Evolutionary conservation across 2,329 filamentous ascomycete species (phyloP).

Genomic region (Penicillium sp.): DNA sequence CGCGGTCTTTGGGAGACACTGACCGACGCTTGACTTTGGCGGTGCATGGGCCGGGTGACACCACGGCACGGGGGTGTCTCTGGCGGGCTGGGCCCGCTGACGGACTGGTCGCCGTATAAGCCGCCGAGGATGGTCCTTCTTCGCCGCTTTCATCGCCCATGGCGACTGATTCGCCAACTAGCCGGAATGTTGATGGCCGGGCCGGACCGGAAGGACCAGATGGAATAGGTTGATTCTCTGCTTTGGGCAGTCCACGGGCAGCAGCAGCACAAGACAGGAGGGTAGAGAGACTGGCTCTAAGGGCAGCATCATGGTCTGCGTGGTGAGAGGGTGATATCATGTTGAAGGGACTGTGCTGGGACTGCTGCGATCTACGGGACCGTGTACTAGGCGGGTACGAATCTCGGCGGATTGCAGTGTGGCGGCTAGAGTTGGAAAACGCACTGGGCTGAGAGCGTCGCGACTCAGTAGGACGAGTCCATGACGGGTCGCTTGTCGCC

Average conservation of each 20-base stretch:
- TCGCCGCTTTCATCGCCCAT: constrained; percentile 42
- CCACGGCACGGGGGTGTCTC: constrained; percentile 15
- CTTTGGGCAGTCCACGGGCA: constrained; percentile 72
- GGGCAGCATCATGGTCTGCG: constrained; percentile 85
- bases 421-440: constrained; percentile 31
- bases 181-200: constrained; percentile 51
- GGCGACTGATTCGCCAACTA: constrained; percentile 58
- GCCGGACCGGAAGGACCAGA: constrained; percentile 24
- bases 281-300: constrained; percentile 89
- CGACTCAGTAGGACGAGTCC: constrained; percentile 39
- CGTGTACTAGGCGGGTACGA: constrained; percentile 31
- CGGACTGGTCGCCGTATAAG: constrained; percentile 16
- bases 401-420: constrained; percentile 35
- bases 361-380: constrained; percentile 33
- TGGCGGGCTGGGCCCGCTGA: constrained; percentile 22
- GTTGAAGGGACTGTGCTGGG: constrained; percentile 56
- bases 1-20: constrained; percentile 38
- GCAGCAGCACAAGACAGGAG: constrained; percentile 91
- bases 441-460: constrained; percentile 50
- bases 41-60: constrained; percentile 10
- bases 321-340: constrained; percentile 70
- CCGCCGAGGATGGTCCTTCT: constrained; percentile 15
- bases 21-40: constrained; percentile 31
- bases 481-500: constrained; percentile 44
- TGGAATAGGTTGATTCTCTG: constrained; percentile 29